Base-by-base conservation (phyloP, 345 rosid genomes). In the Eucalyptus cloeziana region DNA sequence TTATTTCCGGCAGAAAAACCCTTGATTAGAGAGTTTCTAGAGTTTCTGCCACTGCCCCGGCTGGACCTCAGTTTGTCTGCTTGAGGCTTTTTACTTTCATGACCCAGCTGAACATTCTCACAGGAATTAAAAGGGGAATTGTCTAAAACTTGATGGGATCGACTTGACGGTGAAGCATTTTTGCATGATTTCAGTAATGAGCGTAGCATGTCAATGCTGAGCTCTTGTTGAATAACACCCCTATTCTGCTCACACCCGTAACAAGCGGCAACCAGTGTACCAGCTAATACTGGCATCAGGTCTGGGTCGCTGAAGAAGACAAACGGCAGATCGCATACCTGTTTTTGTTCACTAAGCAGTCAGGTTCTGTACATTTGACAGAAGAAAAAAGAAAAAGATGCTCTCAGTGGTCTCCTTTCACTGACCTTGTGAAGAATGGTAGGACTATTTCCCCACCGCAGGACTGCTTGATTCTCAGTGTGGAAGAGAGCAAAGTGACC, bases 381-480 rank as follows among this genome's bases (percentile, higher is more conserved):
- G 31, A 50, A n/a, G 52, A n/a, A 83, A 43, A 60, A 58, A 88
- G 10, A 56, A 37, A 52, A 25, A 60, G 33, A 56, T 37, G 21
- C 47, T 40, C 15, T 40, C 47, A 76, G 64, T 7, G 22, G 62
- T 43, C 81, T 86, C 44, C 30, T 45, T 49, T 2, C 80, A 91
- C 95, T 91, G 85, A 94, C 98, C 97, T 96, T 95, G 91, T 96
- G 98, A 89, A 96, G 96, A 91, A 96, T 94, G 25, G 98, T 96
- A 33, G 96, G 96, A 90, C 97, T 93, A 88, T 95, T 95, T 87
- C 97, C 96, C 98, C 98, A 96, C 67, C 97, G 94, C 87, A 95
- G 96, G 86, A 96, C 97, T 44, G 95, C 98, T 91, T 95, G 98
- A 92, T 95, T 96, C 88, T 93, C 93, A 7, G 91, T 86, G 93